Conservation (phyloP, 768 basidiomycete species). For the Amanita polypyramis region DNA sequence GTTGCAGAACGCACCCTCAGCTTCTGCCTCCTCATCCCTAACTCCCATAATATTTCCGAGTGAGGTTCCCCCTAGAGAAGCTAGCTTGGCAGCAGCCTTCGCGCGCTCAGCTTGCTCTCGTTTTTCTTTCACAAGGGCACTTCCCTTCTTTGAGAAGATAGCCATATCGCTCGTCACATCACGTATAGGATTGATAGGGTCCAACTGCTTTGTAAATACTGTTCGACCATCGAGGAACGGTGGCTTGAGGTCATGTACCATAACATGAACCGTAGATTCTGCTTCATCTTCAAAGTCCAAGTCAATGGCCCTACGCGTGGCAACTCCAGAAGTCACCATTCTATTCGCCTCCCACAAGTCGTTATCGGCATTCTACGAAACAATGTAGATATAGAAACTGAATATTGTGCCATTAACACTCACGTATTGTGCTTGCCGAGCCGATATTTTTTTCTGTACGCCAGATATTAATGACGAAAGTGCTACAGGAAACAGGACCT, state of each 20-base stretch:
- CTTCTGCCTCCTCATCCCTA: slow-evolving; percentile 88
- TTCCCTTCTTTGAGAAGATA: slow-evolving; percentile 94
- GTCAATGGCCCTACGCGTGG: slow-evolving; percentile 78
- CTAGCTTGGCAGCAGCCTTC: slow-evolving; percentile 93
- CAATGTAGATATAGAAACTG: slow-evolving; percentile 10
- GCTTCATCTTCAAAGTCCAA: slow-evolving; percentile 95
- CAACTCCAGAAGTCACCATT: slow-evolving; percentile 93
- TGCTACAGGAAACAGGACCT: background rate
- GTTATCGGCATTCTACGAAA: slow-evolving; percentile 83
- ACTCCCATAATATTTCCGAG: slow-evolving; percentile 99
- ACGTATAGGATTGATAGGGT: slow-evolving; percentile 93
- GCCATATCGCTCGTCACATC: slow-evolving; percentile 95
- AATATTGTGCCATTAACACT: slow-evolving; percentile 18
- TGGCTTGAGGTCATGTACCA: slow-evolving; percentile 94
- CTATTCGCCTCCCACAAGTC: slow-evolving; percentile 99
- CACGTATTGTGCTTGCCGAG: slow-evolving; percentile 93
- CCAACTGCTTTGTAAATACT: slow-evolving; percentile 92
- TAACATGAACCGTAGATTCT: slow-evolving; percentile 93
- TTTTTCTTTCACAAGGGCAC: slow-evolving; percentile 86
- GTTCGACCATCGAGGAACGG: slow-evolving; percentile 96
- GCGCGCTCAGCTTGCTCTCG: slow-evolving; percentile 93
- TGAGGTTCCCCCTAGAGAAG: slow-evolving; percentile 81
- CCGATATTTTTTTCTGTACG: slow-evolving; percentile 75
- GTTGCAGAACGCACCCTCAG: slow-evolving; percentile 58
- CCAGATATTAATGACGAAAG: slow-evolving; percentile 12